Evolutionary conservation across 805 yeast species (phyloP), one percentile per base, ranked within the genome.

Genomic region (Candida tallmaniae): DNA sequence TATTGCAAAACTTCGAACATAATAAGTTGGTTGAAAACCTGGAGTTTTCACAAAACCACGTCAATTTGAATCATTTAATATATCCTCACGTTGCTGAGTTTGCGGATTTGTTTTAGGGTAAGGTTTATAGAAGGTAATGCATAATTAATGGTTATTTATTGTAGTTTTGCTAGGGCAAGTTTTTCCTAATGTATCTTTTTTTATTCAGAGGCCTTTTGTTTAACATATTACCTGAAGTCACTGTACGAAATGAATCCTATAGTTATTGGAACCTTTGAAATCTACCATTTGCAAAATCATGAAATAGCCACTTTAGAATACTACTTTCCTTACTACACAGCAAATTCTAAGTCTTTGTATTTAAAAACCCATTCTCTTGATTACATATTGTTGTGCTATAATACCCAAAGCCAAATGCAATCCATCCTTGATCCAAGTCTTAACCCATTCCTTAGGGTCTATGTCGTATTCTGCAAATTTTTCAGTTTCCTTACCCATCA

Each of bases 371-470:
- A 93, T 93, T 59, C 98, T 74, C 56, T 79, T 80, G 30, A 89
- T 78, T 29, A 93, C 94, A 56, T 93, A 93, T 51, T 80, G 76
- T 58, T 93, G 97, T 1, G 97, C 95, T 22, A 86, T 65, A 1
- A 85, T 82, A 12, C 96, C 97, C 44, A 93, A 75, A 12, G 87
- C 70, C 42, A 88, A 70, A 13, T 78, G 77, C 33, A 93, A 66
- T 0, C 96, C 95, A 23, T 62, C 60, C 35, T 47, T 54, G 9
- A 78, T 39, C 76, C 77, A 66, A 25, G 49, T 64, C 29, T 52
- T 56, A 6, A 66, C 68, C 73, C 73, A 66, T 36, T 62, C 70
- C 31, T 60, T 45, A 9, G 71, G 68, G 36, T 65, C 66, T 20
- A 65, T 55, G 6, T 55, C 58, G n/a, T 44, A 38, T 22, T 48